Conservation (phyloP, 2,329 filamentous ascomycete genomes). For the Fusarium annulatum region DNA sequence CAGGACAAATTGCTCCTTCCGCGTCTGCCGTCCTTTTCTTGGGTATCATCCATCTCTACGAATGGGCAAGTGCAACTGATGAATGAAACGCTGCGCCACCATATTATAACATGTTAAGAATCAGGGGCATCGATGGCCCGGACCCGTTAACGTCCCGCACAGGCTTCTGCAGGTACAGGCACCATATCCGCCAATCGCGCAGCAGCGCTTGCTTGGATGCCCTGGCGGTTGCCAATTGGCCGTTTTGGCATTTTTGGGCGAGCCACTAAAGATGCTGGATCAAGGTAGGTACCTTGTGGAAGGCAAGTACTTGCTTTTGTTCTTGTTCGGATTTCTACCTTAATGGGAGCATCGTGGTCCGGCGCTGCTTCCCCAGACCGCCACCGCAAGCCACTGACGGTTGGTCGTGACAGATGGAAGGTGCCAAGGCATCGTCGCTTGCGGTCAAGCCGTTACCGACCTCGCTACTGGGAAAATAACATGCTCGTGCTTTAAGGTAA, state of each 20-base stretch:
- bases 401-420: background rate
- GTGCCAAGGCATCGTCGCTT: background rate
- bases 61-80: slow-evolving; percentile 32
- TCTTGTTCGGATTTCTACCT: slow-evolving; percentile 10
- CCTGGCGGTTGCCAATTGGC: background rate
- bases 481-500: background rate
- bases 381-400: slow-evolving; percentile 19
- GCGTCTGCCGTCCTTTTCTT: slow-evolving; percentile 21
- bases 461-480: background rate
- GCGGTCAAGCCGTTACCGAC: background rate
- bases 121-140: slow-evolving; percentile 23
- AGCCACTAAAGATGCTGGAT: slow-evolving; percentile 6
- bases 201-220: slow-evolving; percentile 22
- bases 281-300: background rate
- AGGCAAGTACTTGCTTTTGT: slow-evolving; percentile 2
- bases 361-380: slow-evolving; percentile 23
- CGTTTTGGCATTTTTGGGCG: slow-evolving; percentile 5
- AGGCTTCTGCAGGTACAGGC: slow-evolving; percentile 41
- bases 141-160: slow-evolving; percentile 9
- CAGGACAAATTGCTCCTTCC: slow-evolving; percentile 14
- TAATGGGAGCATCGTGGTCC: background rate
- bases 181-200: slow-evolving; percentile 33
- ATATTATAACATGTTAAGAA: slow-evolving; percentile 37
- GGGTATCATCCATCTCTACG: slow-evolving; percentile 31
- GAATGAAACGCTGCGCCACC: slow-evolving; percentile 46